Evolutionary conservation across 768 basidiomycete genomes (phyloP), one percentile per base, ranked within the genome.

Genomic region (Russula brevipes): DNA sequence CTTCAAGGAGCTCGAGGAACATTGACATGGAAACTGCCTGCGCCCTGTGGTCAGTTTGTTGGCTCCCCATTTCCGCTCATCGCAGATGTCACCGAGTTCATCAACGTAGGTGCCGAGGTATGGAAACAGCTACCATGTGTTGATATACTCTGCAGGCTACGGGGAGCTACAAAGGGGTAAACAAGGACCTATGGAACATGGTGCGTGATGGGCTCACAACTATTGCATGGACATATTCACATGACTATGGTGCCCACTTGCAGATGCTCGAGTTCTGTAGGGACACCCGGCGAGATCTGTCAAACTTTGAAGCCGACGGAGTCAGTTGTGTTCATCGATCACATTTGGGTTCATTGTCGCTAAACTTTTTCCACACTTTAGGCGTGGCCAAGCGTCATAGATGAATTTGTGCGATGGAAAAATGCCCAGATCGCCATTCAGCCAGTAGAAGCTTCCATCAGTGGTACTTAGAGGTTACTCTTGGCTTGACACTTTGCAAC

Each of bases 141-240:
- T 54, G 47, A 50, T 44, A 42, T 38, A 35, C 47, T n/a, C 54
- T 59, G 57, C 60, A 79, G 75, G 75, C 82, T 55, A 78, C 73
- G 63, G 82, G 80, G 7, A 79, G 76, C 4, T 91, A 89, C 74
- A 91, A 86, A 70, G 88, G 86, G 0, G 83, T 85, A 14, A 93
- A 91, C 73, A 89, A 89, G 70, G 91, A 94, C 74, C 75, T 92
- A 9, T 94, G 91, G 91, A 82, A 74, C 60, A 93, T 93, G 91
- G 90, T 88, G 63, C 14, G 79, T 75, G 35, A 42, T 45, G 31
- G 45, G 47, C 31, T 39, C 31, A 60, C 42, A 17, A 11, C 36
- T 31, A 11, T 49, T 30, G 17, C 45, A 19, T 30, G 30, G 30
- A 12, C 51, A 14, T 17, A 14, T 17, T 66, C 16, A 2, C 39